Percentiles rank a stretch among this genome's conserved stretches.
These are phyloP conservation scores for Stephania yunnanensis DNA, from an alignment of 164 flowering plant species.

Conservation along the genomic window DNA sequence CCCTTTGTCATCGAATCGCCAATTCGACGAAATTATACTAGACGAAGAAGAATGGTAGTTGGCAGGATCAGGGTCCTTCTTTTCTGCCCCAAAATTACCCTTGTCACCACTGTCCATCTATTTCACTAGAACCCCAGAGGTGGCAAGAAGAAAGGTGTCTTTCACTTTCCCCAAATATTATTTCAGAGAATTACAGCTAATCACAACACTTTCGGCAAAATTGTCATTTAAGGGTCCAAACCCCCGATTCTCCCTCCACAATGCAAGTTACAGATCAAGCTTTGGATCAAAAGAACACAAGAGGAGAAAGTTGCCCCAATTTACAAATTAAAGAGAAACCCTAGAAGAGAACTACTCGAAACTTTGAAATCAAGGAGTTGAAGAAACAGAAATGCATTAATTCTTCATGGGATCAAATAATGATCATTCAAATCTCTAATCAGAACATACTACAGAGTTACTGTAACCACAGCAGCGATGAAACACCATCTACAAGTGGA, in stretches of 20 bases:
- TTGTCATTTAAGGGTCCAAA: background rate
- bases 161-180: constrained; percentile 4
- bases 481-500: constrained; percentile 24
- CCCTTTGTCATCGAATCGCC: constrained; percentile 37
- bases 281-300: constrained; percentile 11
- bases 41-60: constrained; percentile 35
- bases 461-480: constrained; percentile 11
- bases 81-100: constrained; percentile 40
- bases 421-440: constrained; percentile 18
- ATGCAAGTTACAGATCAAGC: background rate
- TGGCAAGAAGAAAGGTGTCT: constrained; percentile 7
- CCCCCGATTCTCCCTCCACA: background rate
- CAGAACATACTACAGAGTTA: constrained; percentile 22
- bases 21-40: constrained; percentile 43
- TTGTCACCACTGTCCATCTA: constrained; percentile 43
- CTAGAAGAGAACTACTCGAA: constrained; percentile 1
- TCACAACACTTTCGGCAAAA: background rate
- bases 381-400: constrained; percentile 21
- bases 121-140: constrained; percentile 20
- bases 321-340: constrained; percentile 11
- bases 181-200: background rate
- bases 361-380: constrained; percentile 16
- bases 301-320: background rate
- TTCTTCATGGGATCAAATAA: constrained; percentile 33
- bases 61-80: constrained; percentile 32